Percentiles rank a stretch among this genome's conserved stretches.
These are phyloP conservation scores for Lenzites betulinus DNA, from an alignment of 768 basidiomycete genomes.

Conservation along the genomic window DNA sequence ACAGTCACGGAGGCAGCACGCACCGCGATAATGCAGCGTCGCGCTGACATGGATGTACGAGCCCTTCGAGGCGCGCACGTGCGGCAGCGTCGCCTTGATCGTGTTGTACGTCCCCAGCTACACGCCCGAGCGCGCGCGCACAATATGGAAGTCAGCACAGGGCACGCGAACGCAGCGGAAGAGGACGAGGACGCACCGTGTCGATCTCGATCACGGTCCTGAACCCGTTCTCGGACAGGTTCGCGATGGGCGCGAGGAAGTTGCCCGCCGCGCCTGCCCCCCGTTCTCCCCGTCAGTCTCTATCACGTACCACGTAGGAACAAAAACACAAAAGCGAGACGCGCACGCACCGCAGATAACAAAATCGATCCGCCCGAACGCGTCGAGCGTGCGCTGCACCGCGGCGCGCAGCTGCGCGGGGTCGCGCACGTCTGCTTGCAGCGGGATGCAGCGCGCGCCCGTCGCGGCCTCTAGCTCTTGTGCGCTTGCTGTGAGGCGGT, in stretches of 20 bases:
- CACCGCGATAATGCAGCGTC: constrained; percentile 83
- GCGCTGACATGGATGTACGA: constrained; percentile 90
- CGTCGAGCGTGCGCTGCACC: constrained; percentile 71
- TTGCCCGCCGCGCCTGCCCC: constrained; percentile 88
- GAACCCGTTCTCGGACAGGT: constrained; percentile 88
- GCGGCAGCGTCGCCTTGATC: constrained; percentile 83
- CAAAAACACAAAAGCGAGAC: too few relatives aligned
- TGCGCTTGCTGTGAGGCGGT: constrained; percentile 70
- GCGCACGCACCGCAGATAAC: constrained; percentile 80
- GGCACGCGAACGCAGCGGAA: too few relatives aligned
- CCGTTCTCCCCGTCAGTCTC: too few relatives aligned
- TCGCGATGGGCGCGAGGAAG: constrained; percentile 86
- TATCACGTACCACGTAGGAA: too few relatives aligned
- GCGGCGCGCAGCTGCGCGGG: constrained; percentile 73
- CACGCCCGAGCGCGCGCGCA: constrained; percentile 6
- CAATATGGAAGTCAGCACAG: too few relatives aligned
- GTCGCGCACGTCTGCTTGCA: constrained; percentile 82
- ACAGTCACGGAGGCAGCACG: too few relatives aligned
- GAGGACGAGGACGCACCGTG: too few relatives aligned
- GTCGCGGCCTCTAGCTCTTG: constrained; percentile 70
- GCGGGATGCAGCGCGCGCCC: constrained; percentile 68
- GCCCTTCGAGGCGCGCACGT: constrained; percentile 72
- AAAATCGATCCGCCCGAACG: constrained; percentile 88
- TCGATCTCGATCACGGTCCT: constrained; percentile 93
- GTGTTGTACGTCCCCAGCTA: constrained; percentile 94